These are phyloP conservation scores for Boletus insuetus DNA, from an alignment of 768 basidiomycete genomes.

Conservation along the genomic window DNA sequence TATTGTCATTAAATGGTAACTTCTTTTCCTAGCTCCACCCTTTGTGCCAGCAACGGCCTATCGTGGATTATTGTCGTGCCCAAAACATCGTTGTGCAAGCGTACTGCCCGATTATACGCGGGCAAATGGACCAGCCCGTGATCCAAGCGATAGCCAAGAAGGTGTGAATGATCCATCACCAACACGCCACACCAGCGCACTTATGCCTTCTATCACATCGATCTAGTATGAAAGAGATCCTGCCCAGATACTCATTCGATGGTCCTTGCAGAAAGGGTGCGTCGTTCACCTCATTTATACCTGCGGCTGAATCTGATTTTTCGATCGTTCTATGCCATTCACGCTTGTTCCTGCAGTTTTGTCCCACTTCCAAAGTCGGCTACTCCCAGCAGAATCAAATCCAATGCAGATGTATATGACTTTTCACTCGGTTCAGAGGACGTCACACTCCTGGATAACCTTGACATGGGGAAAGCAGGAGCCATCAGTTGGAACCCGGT, in stretches of 20 bases:
- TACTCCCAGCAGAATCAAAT: conserved; percentile 63
- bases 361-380: conserved; percentile 83
- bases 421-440: conserved; percentile 69
- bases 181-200: conserved; percentile 1
- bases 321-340: no score
- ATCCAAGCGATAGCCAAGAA: conserved; percentile 57
- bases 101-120: conserved; percentile 73
- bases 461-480: conserved; percentile 73
- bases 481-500: conserved; percentile 86
- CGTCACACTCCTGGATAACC: conserved; percentile 57
- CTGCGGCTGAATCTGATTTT: not conserved
- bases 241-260: conserved; percentile 83
- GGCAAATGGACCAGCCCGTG: conserved; percentile 49
- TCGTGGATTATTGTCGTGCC: conserved; percentile 69
- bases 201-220: not conserved
- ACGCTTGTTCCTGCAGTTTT: conserved; percentile 43
- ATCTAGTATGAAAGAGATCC: conserved; percentile 55
- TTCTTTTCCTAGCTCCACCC: conserved; percentile 60
- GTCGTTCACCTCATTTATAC: conserved; percentile 21
- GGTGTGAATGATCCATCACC: conserved; percentile 37
- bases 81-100: conserved; percentile 66
- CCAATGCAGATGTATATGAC: conserved; percentile 73
- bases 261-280: conserved; percentile 85
- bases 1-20: conserved; percentile 1
- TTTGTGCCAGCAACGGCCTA: conserved; percentile 75